Percentiles rank a stretch among this genome's conserved stretches.
Evolutionary conservation across 257 asterid genomes (phyloP).

Genomic region (Haberlea rhodopensis): DNA sequence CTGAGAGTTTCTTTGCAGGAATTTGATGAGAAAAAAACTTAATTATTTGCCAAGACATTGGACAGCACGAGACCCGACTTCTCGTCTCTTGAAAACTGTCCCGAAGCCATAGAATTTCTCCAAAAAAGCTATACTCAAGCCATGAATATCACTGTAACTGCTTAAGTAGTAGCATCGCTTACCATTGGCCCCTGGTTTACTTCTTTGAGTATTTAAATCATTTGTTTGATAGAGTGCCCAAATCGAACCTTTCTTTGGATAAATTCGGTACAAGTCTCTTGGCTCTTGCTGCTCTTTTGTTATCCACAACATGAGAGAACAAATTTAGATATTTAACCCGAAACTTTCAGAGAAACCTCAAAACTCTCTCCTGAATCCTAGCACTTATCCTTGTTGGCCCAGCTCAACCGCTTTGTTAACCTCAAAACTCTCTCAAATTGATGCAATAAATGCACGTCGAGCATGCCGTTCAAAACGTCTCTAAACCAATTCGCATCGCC

Average conservation of each 20-base stretch:
- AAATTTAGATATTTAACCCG: conserved; percentile 33
- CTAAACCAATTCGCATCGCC: conserved; percentile 25
- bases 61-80: conserved; percentile 61
- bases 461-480: conserved; percentile 62
- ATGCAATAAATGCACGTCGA: conserved; percentile 59
- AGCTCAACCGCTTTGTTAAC: conserved; percentile 25
- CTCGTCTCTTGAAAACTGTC: conserved; percentile 70
- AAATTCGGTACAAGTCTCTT: conserved; percentile 40
- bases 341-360: conserved; percentile 35
- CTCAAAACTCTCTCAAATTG: conserved; percentile 49
- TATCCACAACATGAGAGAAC: conserved; percentile 40
- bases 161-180: conserved; percentile 42
- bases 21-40: conserved; percentile 68
- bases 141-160: conserved; percentile 59
- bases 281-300: conserved; percentile 45
- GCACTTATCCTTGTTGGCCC: conserved; percentile 50
- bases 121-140: conserved; percentile 70
- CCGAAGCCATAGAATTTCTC: conserved; percentile 66
- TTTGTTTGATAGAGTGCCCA: conserved; percentile 36
- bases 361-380: conserved; percentile 51
- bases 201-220: conserved; percentile 29
- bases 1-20: conserved; percentile 75
- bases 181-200: conserved; percentile 24
- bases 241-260: conserved; percentile 46
- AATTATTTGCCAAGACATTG: conserved; percentile 40